These are phyloP conservation scores for Naganishia sp. DNA, from an alignment of 1,284 basidiomycete genomes.

Conservation along the genomic window DNA sequence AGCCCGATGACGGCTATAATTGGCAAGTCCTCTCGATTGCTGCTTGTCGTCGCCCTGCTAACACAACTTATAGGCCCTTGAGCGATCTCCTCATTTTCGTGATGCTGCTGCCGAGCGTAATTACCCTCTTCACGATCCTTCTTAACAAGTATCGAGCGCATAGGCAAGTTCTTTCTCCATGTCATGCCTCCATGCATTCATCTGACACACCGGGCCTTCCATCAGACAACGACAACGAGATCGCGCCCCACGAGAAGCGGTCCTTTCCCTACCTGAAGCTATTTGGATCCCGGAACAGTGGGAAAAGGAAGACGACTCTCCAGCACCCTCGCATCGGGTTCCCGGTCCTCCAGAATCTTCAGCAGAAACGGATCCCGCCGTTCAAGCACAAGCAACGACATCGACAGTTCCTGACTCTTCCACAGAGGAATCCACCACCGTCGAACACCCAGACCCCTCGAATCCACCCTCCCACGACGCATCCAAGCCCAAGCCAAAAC, in stretches of 20 bases:
- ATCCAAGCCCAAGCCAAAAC: constrained; percentile 12
- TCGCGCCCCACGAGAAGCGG: constrained; percentile 50
- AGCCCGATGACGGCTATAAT: constrained; percentile 47
- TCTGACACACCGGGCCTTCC: background rate
- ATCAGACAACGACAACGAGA: constrained; percentile 52
- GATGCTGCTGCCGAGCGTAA: constrained; percentile 49
- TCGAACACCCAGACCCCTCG: background rate
- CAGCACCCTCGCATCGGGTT: background rate
- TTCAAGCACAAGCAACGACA: constrained; percentile 1
- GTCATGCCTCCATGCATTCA: too few relatives aligned
- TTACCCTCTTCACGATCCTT: constrained; percentile 49
- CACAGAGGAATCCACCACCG: constrained; percentile 1
- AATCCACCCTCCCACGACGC: background rate
- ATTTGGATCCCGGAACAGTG: constrained; percentile 54
- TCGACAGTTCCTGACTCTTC: constrained; percentile 2
- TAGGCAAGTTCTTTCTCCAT: constrained; percentile 39
- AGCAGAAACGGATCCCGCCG: background rate
- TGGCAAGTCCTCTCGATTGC: constrained; percentile 41
- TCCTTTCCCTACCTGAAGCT: constrained; percentile 51
- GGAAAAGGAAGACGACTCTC: constrained; percentile 51
- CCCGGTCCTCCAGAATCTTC: background rate
- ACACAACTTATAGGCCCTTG: constrained; percentile 41
- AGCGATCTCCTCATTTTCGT: constrained; percentile 50
- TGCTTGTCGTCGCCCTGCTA: background rate
- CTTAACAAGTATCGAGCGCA: constrained; percentile 48